A percentile compares a stretch with the other conserved stretches of the same genome.
Evolutionary conservation across 2,329 filamentous ascomycete species (phyloP).

Genomic region (Talaromyces sp.): DNA sequence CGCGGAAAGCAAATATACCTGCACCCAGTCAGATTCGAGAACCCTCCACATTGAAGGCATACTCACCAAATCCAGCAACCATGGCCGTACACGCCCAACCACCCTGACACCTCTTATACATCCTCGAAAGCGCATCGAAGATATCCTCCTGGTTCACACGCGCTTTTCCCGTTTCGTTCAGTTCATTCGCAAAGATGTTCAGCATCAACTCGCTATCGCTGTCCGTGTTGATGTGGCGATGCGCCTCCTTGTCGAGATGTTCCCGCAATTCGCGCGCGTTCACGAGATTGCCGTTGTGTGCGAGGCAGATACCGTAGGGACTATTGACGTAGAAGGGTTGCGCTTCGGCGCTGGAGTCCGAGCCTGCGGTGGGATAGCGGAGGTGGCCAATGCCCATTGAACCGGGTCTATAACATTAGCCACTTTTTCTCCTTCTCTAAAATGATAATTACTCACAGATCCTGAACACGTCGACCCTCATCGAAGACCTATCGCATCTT

Average conservation of each 20-base stretch:
- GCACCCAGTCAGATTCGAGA: not conserved
- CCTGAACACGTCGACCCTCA: slow-evolving; percentile 68
- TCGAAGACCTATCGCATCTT: slow-evolving; percentile 51
- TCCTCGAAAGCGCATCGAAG: slow-evolving; percentile 66
- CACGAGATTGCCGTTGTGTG: slow-evolving; percentile 87
- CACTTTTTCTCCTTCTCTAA: not conserved
- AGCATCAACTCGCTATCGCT: slow-evolving; percentile 84
- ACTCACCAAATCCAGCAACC: slow-evolving; percentile 58
- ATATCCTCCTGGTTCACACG: slow-evolving; percentile 75
- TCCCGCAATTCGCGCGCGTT: slow-evolving; percentile 67
- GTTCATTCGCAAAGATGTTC: slow-evolving; percentile 80
- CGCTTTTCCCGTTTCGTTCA: slow-evolving; percentile 75
- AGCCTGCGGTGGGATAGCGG: slow-evolving; percentile 85
- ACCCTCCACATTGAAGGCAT: not conserved
- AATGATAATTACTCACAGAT: slow-evolving; percentile 47
- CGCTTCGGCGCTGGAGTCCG: slow-evolving; percentile 76
- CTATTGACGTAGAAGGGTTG: slow-evolving; percentile 92
- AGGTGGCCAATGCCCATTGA: slow-evolving; percentile 85
- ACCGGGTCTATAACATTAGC: slow-evolving; percentile 51
- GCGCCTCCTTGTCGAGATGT: slow-evolving; percentile 73
- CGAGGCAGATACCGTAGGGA: slow-evolving; percentile 76
- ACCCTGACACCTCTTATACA: slow-evolving; percentile 70
- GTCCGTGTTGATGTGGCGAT: slow-evolving; percentile 85
- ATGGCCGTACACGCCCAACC: slow-evolving; percentile 79
- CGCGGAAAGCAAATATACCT: slow-evolving; percentile 72